Conservation (phyloP, 495 filamentous ascomycete species). For the Mytilinidion resinicola region DNA sequence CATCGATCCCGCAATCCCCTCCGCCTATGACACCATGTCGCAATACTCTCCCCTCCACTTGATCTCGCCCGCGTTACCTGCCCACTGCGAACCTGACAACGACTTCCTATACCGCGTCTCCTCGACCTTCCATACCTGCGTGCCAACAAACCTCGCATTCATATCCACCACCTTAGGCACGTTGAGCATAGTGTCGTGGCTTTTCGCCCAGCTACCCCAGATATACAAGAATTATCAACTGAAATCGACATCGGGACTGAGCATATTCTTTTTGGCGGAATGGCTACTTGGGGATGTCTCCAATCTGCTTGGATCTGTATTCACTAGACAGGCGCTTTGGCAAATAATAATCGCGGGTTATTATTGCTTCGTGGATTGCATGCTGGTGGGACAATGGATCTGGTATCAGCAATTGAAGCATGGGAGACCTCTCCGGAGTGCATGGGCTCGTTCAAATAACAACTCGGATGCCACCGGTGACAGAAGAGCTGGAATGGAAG, state of each 20-base stretch:
- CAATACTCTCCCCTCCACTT: slow-evolving; percentile 21
- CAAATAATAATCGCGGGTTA: slow-evolving; percentile 63
- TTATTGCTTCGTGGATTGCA: slow-evolving; percentile 62
- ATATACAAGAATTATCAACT: slow-evolving; percentile 65
- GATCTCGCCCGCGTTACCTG: slow-evolving; percentile 42
- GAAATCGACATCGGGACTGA: slow-evolving; percentile 61
- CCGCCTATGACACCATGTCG: slow-evolving; percentile 29
- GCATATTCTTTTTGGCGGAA: slow-evolving; percentile 61
- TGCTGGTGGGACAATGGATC: slow-evolving; percentile 57
- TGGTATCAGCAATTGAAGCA: slow-evolving; percentile 59
- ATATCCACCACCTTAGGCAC: slow-evolving; percentile 59
- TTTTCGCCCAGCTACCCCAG: slow-evolving; percentile 72
- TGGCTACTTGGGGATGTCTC: slow-evolving; percentile 66
- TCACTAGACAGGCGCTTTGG: slow-evolving; percentile 63
- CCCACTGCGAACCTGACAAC: slow-evolving; percentile 58
- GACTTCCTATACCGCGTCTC: slow-evolving; percentile 54
- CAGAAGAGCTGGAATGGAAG: slow-evolving; percentile 14
- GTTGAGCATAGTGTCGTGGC: slow-evolving; percentile 62
- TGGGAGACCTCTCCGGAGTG: slow-evolving; percentile 29
- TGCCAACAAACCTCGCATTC: slow-evolving; percentile 60
- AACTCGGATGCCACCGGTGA: slow-evolving; percentile 19
- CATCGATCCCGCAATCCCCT: slow-evolving; percentile 15
- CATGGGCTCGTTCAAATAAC: slow-evolving; percentile 13
- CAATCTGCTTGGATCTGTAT: slow-evolving; percentile 59
- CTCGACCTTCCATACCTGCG: slow-evolving; percentile 56